phyloP scores from a whole-genome alignment of 140 eudicot genomes.

The Oenanthe javanica region DNA sequence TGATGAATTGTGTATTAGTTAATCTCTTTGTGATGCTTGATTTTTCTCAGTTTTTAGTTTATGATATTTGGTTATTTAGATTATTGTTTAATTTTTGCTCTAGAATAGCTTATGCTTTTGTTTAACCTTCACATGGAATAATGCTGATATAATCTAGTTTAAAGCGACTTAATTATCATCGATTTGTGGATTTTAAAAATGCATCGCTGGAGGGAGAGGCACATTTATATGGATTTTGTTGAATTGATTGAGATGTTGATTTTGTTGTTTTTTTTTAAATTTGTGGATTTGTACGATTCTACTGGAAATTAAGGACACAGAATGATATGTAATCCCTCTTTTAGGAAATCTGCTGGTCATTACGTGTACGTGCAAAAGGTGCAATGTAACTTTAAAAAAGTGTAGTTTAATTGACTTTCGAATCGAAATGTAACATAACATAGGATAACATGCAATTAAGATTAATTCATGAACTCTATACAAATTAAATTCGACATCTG shows the following conservation, averaged over 20 bases:
- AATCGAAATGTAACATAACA: too few relatives aligned
- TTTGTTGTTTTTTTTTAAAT: not conserved
- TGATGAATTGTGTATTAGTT: not conserved
- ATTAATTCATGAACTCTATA: too few relatives aligned
- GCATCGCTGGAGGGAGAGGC: not conserved
- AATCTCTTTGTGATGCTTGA: not conserved
- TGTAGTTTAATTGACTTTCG: too few relatives aligned
- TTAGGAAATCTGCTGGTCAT: too few relatives aligned
- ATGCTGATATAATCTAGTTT: not conserved
- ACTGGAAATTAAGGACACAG: too few relatives aligned
- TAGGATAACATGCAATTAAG: too few relatives aligned
- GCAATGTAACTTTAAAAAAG: too few relatives aligned
- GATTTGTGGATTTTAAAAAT: not conserved
- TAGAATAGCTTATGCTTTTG: not conserved
- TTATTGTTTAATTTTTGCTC: not conserved
- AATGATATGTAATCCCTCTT: too few relatives aligned
- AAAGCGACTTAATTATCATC: not conserved
- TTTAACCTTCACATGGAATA: not conserved
- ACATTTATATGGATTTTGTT: not conserved
- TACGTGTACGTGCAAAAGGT: too few relatives aligned
- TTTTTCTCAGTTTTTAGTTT: not conserved
- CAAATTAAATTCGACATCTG: too few relatives aligned
- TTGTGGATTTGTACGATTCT: too few relatives aligned
- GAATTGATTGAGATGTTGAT: too few relatives aligned
- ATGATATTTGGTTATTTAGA: not conserved